Percentiles rank a stretch among this genome's conserved stretches.
Conservation (phyloP, 1,284 basidiomycete genomes). For the Bjerkandera adusta region DNA sequence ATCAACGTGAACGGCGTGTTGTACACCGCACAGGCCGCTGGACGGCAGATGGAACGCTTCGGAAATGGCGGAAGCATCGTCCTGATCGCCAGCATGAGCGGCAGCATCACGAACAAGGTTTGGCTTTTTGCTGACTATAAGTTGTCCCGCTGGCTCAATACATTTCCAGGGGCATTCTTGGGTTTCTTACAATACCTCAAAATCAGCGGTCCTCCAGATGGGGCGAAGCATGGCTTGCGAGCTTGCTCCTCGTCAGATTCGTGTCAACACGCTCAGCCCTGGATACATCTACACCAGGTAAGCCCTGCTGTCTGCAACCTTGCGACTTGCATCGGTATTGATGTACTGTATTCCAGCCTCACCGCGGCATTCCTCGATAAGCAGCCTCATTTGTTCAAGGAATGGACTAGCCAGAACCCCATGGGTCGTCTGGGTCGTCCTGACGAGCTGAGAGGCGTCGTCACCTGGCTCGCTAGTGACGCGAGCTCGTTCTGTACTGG, state of each 20-base stretch:
- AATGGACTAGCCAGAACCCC: conserved; percentile 74
- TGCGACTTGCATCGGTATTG: neutral
- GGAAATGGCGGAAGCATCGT: conserved; percentile 75
- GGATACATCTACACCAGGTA: conserved; percentile 75
- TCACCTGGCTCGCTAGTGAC: conserved; percentile 75
- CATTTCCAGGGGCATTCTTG: conserved; percentile 51
- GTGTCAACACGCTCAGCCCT: conserved; percentile 75
- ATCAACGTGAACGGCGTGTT: conserved; percentile 78
- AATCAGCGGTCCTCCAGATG: conserved; percentile 82
- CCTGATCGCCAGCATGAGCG: conserved; percentile 84
- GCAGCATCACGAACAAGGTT: conserved; percentile 78
- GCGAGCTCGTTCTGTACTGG: conserved; percentile 75
- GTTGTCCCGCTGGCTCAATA: neutral
- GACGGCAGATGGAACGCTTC: conserved; percentile 72
- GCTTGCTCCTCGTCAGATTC: conserved; percentile 64
- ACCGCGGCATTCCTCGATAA: conserved; percentile 72
- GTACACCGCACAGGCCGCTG: conserved; percentile 77
- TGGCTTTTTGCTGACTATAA: conserved; percentile 20
- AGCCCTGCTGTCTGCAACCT: conserved; percentile 21
- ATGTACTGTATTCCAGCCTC: conserved; percentile 45
- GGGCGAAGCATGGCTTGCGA: conserved; percentile 82
- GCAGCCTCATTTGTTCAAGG: conserved; percentile 65
- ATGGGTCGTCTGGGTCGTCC: conserved; percentile 71
- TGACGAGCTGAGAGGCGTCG: conserved; percentile 77
- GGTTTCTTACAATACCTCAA: conserved; percentile 82